Percentiles rank a stretch among this genome's conserved stretches.
Evolutionary conservation across 176 grass and related monocot genomes (phyloP).

Genomic region (Oryza longistaminata): DNA sequence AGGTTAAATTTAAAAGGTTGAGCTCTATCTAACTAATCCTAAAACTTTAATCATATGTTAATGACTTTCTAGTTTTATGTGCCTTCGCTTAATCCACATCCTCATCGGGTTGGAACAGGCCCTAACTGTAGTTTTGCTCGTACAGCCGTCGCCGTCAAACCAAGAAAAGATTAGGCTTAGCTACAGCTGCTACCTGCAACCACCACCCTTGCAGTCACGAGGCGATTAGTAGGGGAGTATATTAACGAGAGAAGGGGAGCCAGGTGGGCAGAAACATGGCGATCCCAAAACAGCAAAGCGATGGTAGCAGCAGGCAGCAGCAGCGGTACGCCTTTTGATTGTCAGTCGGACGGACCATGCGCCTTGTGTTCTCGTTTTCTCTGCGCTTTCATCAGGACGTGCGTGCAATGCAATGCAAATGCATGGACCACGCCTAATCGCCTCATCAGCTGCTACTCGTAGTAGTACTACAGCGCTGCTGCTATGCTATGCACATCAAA

Average conservation of each 20-base stretch:
- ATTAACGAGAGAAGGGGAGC: too few species aligned
- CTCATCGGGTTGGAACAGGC: too few species aligned
- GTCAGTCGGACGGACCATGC: neutral
- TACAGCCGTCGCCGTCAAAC: neutral
- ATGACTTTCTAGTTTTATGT: too few species aligned
- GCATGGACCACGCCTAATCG: slow-evolving; percentile 1
- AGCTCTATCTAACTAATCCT: too few species aligned
- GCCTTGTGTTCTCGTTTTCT: neutral
- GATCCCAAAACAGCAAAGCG: neutral
- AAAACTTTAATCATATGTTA: too few species aligned
- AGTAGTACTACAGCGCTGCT: too few species aligned
- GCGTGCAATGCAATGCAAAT: neutral
- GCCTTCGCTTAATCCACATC: too few species aligned
- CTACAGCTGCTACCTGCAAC: neutral
- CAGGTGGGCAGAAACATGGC: too few species aligned
- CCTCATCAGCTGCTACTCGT: too few species aligned
- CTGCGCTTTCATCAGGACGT: neutral
- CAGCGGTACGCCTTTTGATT: neutral
- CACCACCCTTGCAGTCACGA: neutral
- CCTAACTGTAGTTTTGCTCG: neutral
- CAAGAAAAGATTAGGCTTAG: neutral
- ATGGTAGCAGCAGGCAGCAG: neutral
- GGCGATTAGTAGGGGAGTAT: too few species aligned
- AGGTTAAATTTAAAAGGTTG: too few species aligned
- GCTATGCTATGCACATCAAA: neutral